Evolutionary conservation across 768 basidiomycete genomes (phyloP).

Genomic region (Lactarius indigo): DNA sequence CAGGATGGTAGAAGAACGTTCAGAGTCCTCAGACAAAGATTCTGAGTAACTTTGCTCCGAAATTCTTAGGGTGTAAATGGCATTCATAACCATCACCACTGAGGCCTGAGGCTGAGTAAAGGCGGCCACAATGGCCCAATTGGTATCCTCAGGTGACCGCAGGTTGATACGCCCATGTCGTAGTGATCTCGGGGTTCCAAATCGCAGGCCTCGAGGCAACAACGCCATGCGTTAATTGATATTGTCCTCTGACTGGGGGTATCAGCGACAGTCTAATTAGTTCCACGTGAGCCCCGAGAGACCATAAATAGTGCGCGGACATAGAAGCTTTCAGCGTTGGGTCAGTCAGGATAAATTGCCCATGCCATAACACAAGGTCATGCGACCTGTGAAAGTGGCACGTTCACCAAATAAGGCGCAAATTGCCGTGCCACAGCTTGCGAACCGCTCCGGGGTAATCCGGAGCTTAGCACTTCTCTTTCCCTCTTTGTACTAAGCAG

Average conservation of each 20-base stretch:
- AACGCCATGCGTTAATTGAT: neutral
- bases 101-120: neutral
- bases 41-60: neutral
- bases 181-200: neutral
- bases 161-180: constrained; percentile 1
- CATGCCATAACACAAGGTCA: neutral
- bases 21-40: neutral
- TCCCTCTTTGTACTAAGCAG: neutral
- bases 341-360: no score
- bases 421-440: no score
- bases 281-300: neutral
- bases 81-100: neutral
- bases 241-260: neutral
- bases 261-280: neutral
- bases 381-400: neutral
- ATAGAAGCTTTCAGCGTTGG: no score
- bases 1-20: neutral
- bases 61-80: neutral
- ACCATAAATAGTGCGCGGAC: neutral
- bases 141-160: neutral
- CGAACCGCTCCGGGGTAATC: neutral
- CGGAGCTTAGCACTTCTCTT: neutral
- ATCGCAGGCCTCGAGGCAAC: neutral
- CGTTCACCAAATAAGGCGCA: neutral
- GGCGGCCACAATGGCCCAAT: neutral